Evolutionary conservation across 441 rosid species (phyloP).

Genomic region (Geranium incanum): DNA sequence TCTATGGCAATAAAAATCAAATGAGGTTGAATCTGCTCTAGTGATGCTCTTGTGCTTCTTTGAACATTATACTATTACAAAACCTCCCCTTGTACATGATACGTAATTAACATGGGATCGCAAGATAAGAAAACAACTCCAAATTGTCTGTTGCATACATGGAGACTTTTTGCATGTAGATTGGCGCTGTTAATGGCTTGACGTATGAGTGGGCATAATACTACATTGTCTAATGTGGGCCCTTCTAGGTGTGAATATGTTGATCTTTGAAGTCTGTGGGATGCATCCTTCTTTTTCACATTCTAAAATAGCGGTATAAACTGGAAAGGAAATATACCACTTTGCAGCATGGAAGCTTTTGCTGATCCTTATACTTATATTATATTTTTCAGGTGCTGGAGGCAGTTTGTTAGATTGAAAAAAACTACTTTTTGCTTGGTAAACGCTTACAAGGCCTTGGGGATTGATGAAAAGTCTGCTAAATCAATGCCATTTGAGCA

Average conservation of each 20-base stretch:
- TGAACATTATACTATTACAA: neutral
- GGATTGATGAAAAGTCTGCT: constrained; percentile 41
- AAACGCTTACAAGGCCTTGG: constrained; percentile 53
- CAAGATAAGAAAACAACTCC: neutral
- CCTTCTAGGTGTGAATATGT: neutral
- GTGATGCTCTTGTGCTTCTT: neutral
- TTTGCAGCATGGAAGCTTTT: neutral
- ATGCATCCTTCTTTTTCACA: neutral
- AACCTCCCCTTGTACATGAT: neutral
- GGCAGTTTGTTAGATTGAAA: constrained; percentile 50
- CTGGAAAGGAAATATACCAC: neutral
- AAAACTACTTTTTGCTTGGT: constrained; percentile 75
- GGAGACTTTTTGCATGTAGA: neutral
- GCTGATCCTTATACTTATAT: constrained; percentile 5
- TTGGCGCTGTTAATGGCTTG: neutral
- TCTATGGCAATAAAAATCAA: neutral
- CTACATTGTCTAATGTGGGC: neutral
- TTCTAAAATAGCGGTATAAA: neutral
- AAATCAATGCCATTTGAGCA: constrained; percentile 76
- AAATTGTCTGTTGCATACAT: neutral
- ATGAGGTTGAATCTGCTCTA: neutral
- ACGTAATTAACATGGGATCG: neutral
- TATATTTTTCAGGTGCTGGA: constrained; percentile 67
- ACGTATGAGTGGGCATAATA: neutral
- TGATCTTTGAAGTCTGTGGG: constrained; percentile 1